Evolutionary conservation across 352 stramenopile genomes (phyloP).

Genomic region (Globisporangium alternatum): DNA sequence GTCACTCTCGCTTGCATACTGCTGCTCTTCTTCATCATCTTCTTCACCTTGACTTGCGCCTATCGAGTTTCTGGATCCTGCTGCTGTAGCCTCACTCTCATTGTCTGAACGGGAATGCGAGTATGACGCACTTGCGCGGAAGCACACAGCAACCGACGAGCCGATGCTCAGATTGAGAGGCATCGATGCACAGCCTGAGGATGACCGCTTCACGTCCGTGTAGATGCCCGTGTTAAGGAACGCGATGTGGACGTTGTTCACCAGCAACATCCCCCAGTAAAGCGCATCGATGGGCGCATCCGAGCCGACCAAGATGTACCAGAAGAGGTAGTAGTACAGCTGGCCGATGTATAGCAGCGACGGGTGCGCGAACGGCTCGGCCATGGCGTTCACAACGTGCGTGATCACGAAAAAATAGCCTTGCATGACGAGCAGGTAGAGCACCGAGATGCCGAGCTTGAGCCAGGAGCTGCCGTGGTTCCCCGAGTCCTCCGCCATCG

Average conservation of each 20-base stretch:
- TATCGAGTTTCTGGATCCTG: not conserved
- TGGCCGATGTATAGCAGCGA: slow-evolving; percentile 83
- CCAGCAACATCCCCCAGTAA: slow-evolving; percentile 80
- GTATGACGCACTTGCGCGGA: slow-evolving; percentile 39
- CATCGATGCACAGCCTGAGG: slow-evolving; percentile 39
- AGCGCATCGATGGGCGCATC: slow-evolving; percentile 78
- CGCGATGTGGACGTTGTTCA: slow-evolving; percentile 87
- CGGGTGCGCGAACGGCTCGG: slow-evolving; percentile 75
- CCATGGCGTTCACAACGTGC: slow-evolving; percentile 76
- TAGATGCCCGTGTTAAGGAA: slow-evolving; percentile 86
- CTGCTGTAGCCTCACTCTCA: slow-evolving; percentile 8
- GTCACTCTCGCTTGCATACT: slow-evolving; percentile 16
- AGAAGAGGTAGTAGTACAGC: slow-evolving; percentile 88
- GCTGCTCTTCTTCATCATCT: slow-evolving; percentile 9
- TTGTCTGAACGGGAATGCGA: slow-evolving; percentile 25
- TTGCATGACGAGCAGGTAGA: slow-evolving; percentile 82
- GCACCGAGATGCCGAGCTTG: slow-evolving; percentile 70
- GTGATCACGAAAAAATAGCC: slow-evolving; percentile 85
- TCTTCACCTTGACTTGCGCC: not conserved
- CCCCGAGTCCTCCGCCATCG: slow-evolving; percentile 45
- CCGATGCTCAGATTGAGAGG: slow-evolving; percentile 40
- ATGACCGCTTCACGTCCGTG: slow-evolving; percentile 74
- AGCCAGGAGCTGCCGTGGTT: slow-evolving; percentile 44
- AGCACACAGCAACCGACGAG: slow-evolving; percentile 59
- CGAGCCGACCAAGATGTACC: slow-evolving; percentile 82